Evolutionary conservation across 2,329 filamentous ascomycete species (phyloP), one percentile per base, ranked within the genome.

Genomic region (Stemphylium lycopersici): DNA sequence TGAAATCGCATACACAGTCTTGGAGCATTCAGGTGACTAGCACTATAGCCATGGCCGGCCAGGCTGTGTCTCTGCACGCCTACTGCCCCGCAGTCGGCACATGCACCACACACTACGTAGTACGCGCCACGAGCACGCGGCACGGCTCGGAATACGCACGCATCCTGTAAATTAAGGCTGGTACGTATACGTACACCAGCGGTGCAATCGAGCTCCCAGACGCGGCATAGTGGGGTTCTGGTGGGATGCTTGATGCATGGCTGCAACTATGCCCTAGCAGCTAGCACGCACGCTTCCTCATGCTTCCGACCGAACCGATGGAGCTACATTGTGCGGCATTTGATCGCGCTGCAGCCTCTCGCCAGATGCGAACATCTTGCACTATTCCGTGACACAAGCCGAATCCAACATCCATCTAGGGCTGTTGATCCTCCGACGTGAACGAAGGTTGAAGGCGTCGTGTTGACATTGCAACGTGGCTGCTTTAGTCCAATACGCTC

Each of bases 51-150:
- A 55, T 34, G 15, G 47, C 16, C 32, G n/a, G 47, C 16, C 48
- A 46, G 37, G 52, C 52, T 46, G 39, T 34, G 47, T 41, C 26
- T 41, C 33, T 39, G 26, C 39, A 48, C 24, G 15, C 43, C 40
- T 47, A 34, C 43, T 55, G 55, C 55, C 52, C 52, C 52, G 52
- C 55, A 48, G 31, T 48, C 48, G 55, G 48, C 52, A 51, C 31
- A 40, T 51, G 40, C 15, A 29, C 42, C 45, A 15, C 39, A 40
- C 50, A 18, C 52, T 24, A 39, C 52, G 5, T 22, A 39, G 39
- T 55, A 45, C 47, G 46, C 46, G 39, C 39, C 44, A 44, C 24
- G 52, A 33, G 45, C 60, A 53, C 53, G 55, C 56, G 54, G 55
- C 56, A 58, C 53, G 32, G 40, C 53, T 52, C 48, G 52, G 49